Evolutionary conservation across 192 early-diverging fungal genomes (phyloP).

Genomic region (Geosiphon pyriformis): DNA sequence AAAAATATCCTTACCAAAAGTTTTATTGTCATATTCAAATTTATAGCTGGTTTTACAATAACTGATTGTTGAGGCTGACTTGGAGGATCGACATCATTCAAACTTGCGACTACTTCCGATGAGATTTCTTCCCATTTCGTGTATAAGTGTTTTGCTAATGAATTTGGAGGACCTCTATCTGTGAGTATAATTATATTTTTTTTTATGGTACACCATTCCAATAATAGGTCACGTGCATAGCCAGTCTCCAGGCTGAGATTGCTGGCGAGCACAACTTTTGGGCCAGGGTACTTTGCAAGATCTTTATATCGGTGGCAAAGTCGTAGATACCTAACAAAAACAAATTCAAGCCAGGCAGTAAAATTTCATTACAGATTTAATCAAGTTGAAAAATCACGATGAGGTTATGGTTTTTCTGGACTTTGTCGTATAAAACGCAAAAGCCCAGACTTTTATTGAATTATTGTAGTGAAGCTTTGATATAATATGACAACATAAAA

Average conservation of each 20-base stretch:
- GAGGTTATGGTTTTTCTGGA: too few species aligned
- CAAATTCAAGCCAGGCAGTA: too few species aligned
- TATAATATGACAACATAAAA: background rate
- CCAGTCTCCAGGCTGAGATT: constrained; percentile 76
- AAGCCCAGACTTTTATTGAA: too few species aligned
- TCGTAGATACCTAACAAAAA: constrained; percentile 57
- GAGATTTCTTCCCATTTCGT: constrained; percentile 47
- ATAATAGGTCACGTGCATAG: constrained; percentile 73
- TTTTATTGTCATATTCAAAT: background rate
- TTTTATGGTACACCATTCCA: constrained; percentile 52
- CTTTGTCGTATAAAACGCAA: too few species aligned
- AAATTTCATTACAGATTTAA: too few species aligned
- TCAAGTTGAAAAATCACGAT: background rate
- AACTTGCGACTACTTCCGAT: background rate
- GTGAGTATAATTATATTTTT: constrained; percentile 71
- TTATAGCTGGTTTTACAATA: background rate
- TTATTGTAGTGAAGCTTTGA: too few species aligned
- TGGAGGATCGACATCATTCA: background rate
- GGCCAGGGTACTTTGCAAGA: constrained; percentile 59
- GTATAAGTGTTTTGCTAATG: constrained; percentile 63
- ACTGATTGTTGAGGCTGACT: background rate
- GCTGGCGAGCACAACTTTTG: constrained; percentile 83
- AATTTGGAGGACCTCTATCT: constrained; percentile 66
- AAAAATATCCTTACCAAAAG: background rate
- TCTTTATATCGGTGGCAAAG: constrained; percentile 66